Base-by-base conservation (phyloP, 2,329 filamentous ascomycete genomes). In the Colletotrichum shisoi region DNA sequence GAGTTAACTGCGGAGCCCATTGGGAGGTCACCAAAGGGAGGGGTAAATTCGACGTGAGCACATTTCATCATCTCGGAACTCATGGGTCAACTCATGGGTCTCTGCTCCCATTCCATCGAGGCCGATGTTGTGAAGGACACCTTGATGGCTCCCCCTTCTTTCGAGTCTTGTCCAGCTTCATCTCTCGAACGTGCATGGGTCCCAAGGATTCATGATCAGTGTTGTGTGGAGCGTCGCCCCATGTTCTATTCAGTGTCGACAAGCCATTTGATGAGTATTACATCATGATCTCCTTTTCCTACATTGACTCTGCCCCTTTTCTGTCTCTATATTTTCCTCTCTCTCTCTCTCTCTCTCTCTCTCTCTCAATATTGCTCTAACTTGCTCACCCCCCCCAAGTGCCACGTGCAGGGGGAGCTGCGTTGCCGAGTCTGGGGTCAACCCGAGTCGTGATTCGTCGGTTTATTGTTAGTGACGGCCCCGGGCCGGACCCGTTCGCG, bases 351-450 rank as follows among this genome's bases (percentile, higher is more conserved):
- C 17, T 31, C 8, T 31, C 5, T 31, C 24, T 13, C 17, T 21
- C 5, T 19, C 40, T 4, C n/a, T n/a, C n/a, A 72, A 70, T 71
- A 65, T 53, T 74, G 63, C 75, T 75, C 76, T 77, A 78, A 77
- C 74, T 74, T 76, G 75, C 76, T 77, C 76, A 75, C 62, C 27
- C 46, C 27, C 46, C 21, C 46, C n/a, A 63, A 53, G 63, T n/a
- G n/a, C 19, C 31, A n/a, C 37, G n/a, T 48, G 56, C 44, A 58
- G 56, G 56, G 56, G 56, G 56, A 19, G 17, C 8, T 24, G 11
- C 13, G 37, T 63, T 66, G 64, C 76, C 73, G 44, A 69, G 73
- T 69, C 62, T 63, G 73, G 71, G 69, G 52, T 13, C 4, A n/a
- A 69, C 64, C 54, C 24, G 61, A 9, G 39, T 8, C 34, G 39